Conservation (phyloP, 495 filamentous ascomycete species). For the Podospora bellae-mahoneyi region DNA sequence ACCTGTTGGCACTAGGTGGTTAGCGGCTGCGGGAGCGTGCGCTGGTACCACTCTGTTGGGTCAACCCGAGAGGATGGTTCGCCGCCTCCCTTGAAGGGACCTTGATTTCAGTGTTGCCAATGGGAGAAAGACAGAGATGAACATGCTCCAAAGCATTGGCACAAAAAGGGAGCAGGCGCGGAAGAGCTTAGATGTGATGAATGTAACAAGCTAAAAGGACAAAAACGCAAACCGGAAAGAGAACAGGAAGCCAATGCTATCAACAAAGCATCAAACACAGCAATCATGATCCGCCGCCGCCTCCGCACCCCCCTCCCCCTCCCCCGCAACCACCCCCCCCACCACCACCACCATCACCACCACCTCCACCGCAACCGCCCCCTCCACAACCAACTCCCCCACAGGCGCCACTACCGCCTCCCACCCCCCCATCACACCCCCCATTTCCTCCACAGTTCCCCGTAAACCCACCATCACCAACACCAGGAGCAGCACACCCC, state of each 20-base stretch:
- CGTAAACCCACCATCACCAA: neutral
- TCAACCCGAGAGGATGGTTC: neutral
- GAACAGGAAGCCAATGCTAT: neutral
- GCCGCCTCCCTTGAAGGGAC: neutral
- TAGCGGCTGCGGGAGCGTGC: neutral
- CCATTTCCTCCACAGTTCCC: neutral
- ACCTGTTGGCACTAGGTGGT: neutral
- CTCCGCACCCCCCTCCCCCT: constrained; percentile 27
- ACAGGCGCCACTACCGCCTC: constrained; percentile 50
- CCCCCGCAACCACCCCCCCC: constrained; percentile 41
- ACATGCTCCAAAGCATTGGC: no score
- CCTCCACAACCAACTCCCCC: constrained; percentile 37
- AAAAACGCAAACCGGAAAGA: neutral
- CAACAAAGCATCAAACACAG: neutral
- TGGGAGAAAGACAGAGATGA: no score
- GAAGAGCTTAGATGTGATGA: no score
- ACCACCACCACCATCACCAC: constrained; percentile 49
- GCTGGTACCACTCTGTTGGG: neutral
- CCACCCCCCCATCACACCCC: constrained; percentile 5
- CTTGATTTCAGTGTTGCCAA: no score
- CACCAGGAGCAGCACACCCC: constrained; percentile 44
- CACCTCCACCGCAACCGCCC: constrained; percentile 51
- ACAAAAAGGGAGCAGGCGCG: no score
- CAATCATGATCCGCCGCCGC: neutral
- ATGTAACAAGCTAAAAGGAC: neutral